These are phyloP conservation scores for Mycena crocata DNA, from an alignment of 768 basidiomycete genomes.

Conservation along the genomic window DNA sequence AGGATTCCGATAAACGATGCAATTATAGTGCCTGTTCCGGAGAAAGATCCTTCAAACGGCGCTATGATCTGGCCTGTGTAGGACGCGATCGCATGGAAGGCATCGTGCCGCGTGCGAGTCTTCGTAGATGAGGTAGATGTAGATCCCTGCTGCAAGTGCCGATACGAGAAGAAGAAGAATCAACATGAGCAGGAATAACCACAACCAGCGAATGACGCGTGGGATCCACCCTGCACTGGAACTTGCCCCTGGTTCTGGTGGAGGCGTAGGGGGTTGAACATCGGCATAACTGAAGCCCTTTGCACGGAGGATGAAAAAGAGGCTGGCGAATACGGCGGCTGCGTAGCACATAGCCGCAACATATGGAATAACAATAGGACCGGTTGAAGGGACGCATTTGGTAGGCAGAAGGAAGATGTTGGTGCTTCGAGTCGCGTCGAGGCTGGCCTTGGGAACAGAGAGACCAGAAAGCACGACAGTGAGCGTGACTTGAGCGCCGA, in stretches of 20 bases:
- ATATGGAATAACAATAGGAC: neutral
- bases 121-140: neutral
- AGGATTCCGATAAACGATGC: neutral
- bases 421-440: neutral
- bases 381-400: slow-evolving; percentile 6
- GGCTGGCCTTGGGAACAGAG: neutral
- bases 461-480: too few species aligned
- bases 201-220: neutral
- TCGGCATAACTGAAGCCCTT: neutral
- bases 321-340: neutral
- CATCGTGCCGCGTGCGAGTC: too few species aligned
- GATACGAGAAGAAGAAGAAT: neutral
- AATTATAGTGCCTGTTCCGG: neutral
- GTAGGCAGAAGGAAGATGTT: slow-evolving; percentile 4
- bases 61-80: neutral
- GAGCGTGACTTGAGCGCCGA: too few species aligned
- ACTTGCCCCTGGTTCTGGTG: neutral
- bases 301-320: slow-evolving; percentile 16
- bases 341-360: slow-evolving; percentile 4
- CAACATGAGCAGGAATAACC: neutral
- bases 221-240: neutral
- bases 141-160: neutral
- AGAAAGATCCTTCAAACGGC: too few species aligned
- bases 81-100: too few species aligned
- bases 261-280: neutral